Conservation (phyloP, 208 protist species). For the Acanthamoeba lenticulata region DNA sequence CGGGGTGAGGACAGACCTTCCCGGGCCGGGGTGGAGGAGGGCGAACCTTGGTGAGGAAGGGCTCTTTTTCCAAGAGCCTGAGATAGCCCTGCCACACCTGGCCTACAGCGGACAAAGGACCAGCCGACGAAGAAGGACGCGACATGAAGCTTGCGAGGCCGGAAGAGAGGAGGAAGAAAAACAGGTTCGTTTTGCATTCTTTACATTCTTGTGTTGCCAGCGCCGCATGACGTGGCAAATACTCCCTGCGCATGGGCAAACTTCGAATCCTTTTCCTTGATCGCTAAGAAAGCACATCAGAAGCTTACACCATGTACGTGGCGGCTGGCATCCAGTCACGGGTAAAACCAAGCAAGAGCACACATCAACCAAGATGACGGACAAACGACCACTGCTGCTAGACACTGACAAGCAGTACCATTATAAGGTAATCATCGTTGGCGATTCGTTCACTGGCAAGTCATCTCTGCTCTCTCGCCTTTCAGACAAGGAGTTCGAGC, state of each 20-base stretch:
- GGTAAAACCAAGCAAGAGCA: no score
- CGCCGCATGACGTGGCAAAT: no score
- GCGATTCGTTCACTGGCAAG: slow-evolving; percentile 12
- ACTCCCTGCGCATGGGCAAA: no score
- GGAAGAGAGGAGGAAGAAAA: background rate
- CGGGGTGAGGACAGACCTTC: background rate
- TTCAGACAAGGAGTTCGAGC: background rate
- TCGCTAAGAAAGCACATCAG: no score
- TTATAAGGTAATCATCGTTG: slow-evolving; percentile 3
- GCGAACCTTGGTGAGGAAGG: slow-evolving; percentile 11
- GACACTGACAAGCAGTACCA: background rate
- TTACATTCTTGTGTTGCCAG: no score
- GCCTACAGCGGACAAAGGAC: background rate
- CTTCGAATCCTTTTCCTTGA: no score
- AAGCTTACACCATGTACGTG: no score
- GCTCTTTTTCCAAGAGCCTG: background rate
- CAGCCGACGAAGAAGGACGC: background rate
- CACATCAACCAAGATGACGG: background rate
- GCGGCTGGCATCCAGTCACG: no score
- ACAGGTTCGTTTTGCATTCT: no score
- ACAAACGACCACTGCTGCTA: background rate
- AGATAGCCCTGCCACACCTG: background rate
- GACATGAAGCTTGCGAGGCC: no score
- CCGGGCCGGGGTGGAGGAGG: background rate
- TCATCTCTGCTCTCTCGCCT: background rate